A percentile compares a stretch with the other conserved stretches of the same genome.
phyloP scores from a whole-genome alignment of 2,329 filamentous ascomycete species.

The Graphilbum fragrans region DNA sequence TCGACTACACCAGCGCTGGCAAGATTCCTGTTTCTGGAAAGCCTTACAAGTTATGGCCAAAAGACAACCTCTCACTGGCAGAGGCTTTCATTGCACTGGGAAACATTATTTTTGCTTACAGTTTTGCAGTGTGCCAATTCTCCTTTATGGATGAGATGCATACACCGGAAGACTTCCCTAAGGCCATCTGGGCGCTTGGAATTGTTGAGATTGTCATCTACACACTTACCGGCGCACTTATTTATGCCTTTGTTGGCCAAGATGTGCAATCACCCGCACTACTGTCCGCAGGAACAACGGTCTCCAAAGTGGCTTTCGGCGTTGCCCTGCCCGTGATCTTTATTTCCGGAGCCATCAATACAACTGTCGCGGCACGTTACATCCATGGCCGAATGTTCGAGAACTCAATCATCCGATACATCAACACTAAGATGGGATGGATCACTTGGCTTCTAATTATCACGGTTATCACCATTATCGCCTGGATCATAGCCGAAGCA shows the following conservation, averaged over 20 bases:
- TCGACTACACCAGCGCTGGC: not conserved
- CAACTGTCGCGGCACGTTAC: conserved; percentile 26
- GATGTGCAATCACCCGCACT: conserved; percentile 55
- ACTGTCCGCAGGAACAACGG: conserved; percentile 43
- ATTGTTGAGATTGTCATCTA: conserved; percentile 20
- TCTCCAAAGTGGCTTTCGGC: conserved; percentile 58
- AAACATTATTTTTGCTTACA: conserved; percentile 63
- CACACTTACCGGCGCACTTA: conserved; percentile 3
- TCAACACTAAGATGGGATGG: conserved; percentile 37
- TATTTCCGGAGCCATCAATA: conserved; percentile 41
- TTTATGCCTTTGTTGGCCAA: conserved; percentile 25
- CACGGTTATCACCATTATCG: conserved; percentile 44
- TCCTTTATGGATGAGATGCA: conserved; percentile 43
- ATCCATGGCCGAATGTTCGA: conserved; percentile 32
- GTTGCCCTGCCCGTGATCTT: conserved; percentile 62
- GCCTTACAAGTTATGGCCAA: conserved; percentile 27
- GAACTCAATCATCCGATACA: conserved; percentile 28
- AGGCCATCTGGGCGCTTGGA: conserved; percentile 51
- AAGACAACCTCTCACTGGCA: conserved; percentile 31
- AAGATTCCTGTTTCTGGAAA: conserved; percentile 35
- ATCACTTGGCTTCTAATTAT: conserved; percentile 44
- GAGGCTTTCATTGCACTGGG: conserved; percentile 47
- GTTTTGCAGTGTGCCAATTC: conserved; percentile 40
- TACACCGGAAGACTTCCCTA: conserved; percentile 30
- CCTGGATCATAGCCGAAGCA: conserved; percentile 60